Evolutionary conservation across 768 basidiomycete species (phyloP).

Genomic region (Suillus subluteus): DNA sequence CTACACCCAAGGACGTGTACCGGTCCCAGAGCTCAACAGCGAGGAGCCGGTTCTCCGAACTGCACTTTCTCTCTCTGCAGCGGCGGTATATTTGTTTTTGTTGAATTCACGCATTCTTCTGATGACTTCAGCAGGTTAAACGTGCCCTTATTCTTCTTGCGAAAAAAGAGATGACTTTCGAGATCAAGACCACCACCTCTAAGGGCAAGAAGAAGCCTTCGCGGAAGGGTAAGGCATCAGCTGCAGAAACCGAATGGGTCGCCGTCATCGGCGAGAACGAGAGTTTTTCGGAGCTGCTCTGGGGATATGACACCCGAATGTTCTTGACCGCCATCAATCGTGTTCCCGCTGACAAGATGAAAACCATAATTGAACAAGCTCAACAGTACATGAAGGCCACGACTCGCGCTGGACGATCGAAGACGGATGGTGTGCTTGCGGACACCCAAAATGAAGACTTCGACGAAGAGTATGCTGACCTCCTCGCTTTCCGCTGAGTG

Average conservation of each 20-base stretch:
- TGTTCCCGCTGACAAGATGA: not conserved
- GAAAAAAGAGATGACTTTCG: not conserved
- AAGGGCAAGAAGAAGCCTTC: not conserved
- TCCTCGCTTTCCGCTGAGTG: not conserved
- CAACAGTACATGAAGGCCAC: too few relatives aligned
- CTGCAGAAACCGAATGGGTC: not conserved
- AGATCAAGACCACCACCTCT: not conserved
- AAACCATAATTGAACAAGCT: too few relatives aligned
- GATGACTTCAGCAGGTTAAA: not conserved
- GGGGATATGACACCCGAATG: not conserved
- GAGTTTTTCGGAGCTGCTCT: not conserved
- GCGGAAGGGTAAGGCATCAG: not conserved
- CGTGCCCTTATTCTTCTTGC: not conserved
- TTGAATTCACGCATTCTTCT: not conserved
- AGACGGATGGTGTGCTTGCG: too few relatives aligned
- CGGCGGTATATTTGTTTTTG: not conserved
- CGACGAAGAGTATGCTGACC: not conserved
- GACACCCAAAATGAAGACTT: too few relatives aligned
- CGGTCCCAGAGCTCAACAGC: not conserved
- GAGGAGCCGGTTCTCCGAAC: not conserved
- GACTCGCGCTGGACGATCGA: too few relatives aligned
- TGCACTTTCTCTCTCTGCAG: constrained; percentile 3
- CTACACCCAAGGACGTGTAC: constrained; percentile 14
- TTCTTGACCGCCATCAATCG: constrained; percentile 4
- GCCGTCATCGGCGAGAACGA: not conserved